These are phyloP conservation scores for Cucurbita pepo DNA, from an alignment of 306 rosid genomes.

Conservation along the genomic window DNA sequence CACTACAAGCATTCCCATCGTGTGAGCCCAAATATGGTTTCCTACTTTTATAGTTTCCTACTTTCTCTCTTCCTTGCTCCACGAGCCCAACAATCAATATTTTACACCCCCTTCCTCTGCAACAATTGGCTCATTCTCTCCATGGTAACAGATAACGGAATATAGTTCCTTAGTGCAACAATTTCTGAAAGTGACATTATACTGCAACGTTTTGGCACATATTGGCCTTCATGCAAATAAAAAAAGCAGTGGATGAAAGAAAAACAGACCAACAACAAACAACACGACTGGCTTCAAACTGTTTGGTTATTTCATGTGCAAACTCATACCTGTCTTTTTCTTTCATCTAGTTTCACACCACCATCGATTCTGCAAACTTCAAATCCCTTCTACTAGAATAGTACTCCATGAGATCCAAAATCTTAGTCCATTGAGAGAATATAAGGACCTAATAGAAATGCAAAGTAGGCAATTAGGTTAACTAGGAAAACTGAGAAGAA, in stretches of 20 bases:
- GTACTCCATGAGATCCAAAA: conserved; percentile 85
- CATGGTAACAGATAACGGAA: too few species aligned
- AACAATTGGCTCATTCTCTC: not conserved
- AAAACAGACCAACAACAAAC: not conserved
- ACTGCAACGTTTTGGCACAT: not conserved
- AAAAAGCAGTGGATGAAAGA: not conserved
- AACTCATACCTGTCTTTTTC: conserved; percentile 66
- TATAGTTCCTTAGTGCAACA: not conserved
- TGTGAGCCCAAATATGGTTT: too few species aligned
- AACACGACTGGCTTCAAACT: not conserved
- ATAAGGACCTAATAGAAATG: conserved; percentile 58
- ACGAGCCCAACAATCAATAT: not conserved
- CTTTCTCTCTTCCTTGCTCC: not conserved
- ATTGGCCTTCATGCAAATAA: not conserved
- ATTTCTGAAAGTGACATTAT: not conserved
- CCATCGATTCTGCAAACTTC: conserved; percentile 95
- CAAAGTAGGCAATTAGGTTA: conserved; percentile 12
- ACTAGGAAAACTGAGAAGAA: conserved; percentile 9
- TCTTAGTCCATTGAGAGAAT: conserved; percentile 80
- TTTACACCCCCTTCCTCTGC: not conserved
- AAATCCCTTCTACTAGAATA: conserved; percentile 64
- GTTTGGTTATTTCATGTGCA: not conserved
- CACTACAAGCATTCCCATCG: too few species aligned
- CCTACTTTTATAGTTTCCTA: not conserved
- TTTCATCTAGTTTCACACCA: conserved; percentile 49